Evolutionary conservation across 805 yeast genomes (phyloP).

Genomic region (Saccharomycopsis microspora): DNA sequence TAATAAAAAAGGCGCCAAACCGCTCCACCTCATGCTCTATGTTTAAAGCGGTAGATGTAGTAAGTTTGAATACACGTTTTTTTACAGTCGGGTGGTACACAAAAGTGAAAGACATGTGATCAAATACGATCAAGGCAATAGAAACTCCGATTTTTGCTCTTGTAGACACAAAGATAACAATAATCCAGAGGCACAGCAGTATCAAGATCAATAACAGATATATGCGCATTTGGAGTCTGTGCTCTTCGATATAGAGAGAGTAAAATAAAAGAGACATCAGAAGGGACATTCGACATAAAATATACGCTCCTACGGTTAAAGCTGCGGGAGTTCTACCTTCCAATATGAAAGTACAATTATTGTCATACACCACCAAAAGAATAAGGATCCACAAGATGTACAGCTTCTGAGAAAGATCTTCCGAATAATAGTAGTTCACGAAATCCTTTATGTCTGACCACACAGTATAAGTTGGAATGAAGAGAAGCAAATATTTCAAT

Average conservation of each 20-base stretch:
- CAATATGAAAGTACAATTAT: constrained; percentile 31
- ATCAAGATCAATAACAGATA: constrained; percentile 25
- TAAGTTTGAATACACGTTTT: constrained; percentile 26
- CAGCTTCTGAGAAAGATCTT: constrained; percentile 43
- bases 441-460: constrained; percentile 58
- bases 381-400: constrained; percentile 42
- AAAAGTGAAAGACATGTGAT: constrained; percentile 26
- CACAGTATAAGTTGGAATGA: constrained; percentile 49
- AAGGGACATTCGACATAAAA: constrained; percentile 27
- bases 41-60: constrained; percentile 47
- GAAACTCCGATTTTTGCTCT: constrained; percentile 36
- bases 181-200: constrained; percentile 36
- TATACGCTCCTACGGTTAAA: constrained; percentile 27
- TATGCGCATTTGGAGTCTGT: constrained; percentile 36
- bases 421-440: constrained; percentile 51
- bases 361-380: constrained; percentile 39
- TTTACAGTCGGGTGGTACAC: constrained; percentile 39
- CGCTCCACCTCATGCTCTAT: constrained; percentile 61
- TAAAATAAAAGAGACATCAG: constrained; percentile 25
- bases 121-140: constrained; percentile 29
- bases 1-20: constrained; percentile 43
- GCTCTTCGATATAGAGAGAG: constrained; percentile 35
- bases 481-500: constrained; percentile 36
- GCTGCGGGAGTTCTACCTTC: constrained; percentile 30
- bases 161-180: constrained; percentile 37